phyloP scores from a whole-genome alignment of 306 rosid genomes.

The Dalbergia cochinchinensis region DNA sequence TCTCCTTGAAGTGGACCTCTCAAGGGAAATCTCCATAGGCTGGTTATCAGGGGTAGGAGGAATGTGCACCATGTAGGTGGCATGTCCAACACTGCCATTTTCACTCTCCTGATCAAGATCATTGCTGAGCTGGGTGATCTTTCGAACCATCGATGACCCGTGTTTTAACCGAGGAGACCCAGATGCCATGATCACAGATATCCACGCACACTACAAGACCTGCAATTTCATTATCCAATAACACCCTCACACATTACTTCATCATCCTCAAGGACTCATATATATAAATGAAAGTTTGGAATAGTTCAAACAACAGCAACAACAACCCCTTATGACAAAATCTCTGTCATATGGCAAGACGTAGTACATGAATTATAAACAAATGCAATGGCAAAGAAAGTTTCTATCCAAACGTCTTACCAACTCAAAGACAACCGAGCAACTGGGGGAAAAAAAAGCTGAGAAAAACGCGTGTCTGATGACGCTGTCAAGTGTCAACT shows the following conservation, averaged over 20 bases:
- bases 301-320: slow-evolving; percentile 29
- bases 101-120: slow-evolving; percentile 59
- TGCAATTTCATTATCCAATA: slow-evolving; percentile 41
- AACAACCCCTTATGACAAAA: not conserved
- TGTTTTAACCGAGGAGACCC: slow-evolving; percentile 42
- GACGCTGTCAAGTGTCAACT: slow-evolving; percentile 55
- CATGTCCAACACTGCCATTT: slow-evolving; percentile 46
- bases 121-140: slow-evolving; percentile 52
- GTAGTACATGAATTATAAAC: slow-evolving; percentile 30
- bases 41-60: slow-evolving; percentile 80
- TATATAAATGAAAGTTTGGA: slow-evolving; percentile 23
- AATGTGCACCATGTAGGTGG: slow-evolving; percentile 67
- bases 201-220: slow-evolving; percentile 34
- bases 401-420: slow-evolving; percentile 52
- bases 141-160: slow-evolving; percentile 50
- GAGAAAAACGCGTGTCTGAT: slow-evolving; percentile 56
- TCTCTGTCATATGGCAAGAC: slow-evolving; percentile 11
- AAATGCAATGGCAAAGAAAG: slow-evolving; percentile 36
- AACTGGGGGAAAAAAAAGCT: slow-evolving; percentile 37
- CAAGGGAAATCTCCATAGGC: slow-evolving; percentile 60
- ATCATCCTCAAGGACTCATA: slow-evolving; percentile 33
- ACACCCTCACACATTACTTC: slow-evolving; percentile 26
- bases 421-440: slow-evolving; percentile 58
- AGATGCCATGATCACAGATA: slow-evolving; percentile 44
- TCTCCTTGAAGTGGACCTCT: slow-evolving; percentile 66